Conservation (phyloP, 805 yeast genomes). For the Dipodascus albidus region DNA sequence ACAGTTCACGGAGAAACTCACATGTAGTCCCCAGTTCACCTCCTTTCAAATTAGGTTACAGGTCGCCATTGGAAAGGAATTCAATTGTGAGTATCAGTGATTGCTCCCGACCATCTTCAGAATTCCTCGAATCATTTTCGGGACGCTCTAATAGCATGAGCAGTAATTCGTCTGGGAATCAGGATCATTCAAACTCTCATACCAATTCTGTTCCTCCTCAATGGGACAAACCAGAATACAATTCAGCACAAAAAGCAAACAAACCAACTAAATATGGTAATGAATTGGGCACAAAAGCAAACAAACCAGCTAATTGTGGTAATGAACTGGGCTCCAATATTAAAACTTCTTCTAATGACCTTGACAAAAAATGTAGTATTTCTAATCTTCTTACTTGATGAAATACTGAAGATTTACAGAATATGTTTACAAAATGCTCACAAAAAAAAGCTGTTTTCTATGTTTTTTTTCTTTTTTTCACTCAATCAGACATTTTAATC, state of each 20-base stretch:
- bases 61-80: neutral
- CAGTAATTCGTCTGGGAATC: neutral
- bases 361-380: neutral
- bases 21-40: conserved; percentile 3
- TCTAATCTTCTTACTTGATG: neutral
- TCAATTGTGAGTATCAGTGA: neutral
- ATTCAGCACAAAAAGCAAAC: too few relatives aligned
- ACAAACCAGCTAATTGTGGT: too few relatives aligned
- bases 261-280: too few relatives aligned
- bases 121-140: neutral
- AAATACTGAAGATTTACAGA: neutral
- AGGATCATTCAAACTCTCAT: neutral
- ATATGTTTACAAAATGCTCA: too few relatives aligned
- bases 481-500: too few relatives aligned
- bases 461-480: too few relatives aligned
- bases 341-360: too few relatives aligned
- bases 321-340: too few relatives aligned
- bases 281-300: too few relatives aligned
- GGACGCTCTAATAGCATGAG: neutral
- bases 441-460: too few relatives aligned
- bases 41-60: neutral
- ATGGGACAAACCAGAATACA: too few relatives aligned
- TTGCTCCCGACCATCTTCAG: neutral
- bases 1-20: conserved; percentile 14
- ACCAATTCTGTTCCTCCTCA: too few relatives aligned